Evolutionary conservation across 1,139 yeast species (phyloP), one percentile per base, ranked within the genome.

Genomic region (Pichia sp.): DNA sequence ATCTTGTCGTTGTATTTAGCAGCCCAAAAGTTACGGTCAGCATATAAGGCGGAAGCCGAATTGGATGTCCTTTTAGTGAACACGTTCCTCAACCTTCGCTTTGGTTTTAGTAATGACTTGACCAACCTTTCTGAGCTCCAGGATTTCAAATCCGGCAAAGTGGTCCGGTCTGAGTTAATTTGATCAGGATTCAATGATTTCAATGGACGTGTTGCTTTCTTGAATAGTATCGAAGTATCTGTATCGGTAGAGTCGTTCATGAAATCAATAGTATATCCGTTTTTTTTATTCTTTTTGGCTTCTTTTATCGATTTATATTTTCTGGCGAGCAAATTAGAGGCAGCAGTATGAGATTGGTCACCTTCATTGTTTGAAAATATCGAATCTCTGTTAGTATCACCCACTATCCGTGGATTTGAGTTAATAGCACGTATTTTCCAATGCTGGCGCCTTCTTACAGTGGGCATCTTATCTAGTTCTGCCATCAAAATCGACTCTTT

Each of bases 11-110:
- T 75, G 64, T 85, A 84, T 61, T 82, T 80, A 29, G 80, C 78
- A 0, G 95, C 95, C 85, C 92, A 89, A 66, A 78, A 87, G 50
- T 81, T 78, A 61, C 86, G 89, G 65, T 88, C 93, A 48, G 54
- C 36, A 47, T 48, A 42, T 19, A 48, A 11, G 8, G 16, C 46
- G 7, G 48, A 40, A 23, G 31, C 46, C 3, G 45, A 36, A 15
- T 54, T 51, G 8, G 58, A 38, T n/a, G 56, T 45, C 13, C 59
- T 51, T 3, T 54, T 56, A 5, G 26, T 42, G 32, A 56, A 57
- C 11, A 57, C 52, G 11, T 52, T 52, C 11, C 51, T 45, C 5
- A 56, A 59, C 10, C 49, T 56, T 13, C 60, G 40, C 11, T 58
- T 58, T 8, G 95, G 95, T 66, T 87, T 88, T 52, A 85, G 72